These are phyloP conservation scores for Hypoxylon subgilvum DNA, from an alignment of 495 filamentous ascomycete genomes.

Conservation along the genomic window DNA sequence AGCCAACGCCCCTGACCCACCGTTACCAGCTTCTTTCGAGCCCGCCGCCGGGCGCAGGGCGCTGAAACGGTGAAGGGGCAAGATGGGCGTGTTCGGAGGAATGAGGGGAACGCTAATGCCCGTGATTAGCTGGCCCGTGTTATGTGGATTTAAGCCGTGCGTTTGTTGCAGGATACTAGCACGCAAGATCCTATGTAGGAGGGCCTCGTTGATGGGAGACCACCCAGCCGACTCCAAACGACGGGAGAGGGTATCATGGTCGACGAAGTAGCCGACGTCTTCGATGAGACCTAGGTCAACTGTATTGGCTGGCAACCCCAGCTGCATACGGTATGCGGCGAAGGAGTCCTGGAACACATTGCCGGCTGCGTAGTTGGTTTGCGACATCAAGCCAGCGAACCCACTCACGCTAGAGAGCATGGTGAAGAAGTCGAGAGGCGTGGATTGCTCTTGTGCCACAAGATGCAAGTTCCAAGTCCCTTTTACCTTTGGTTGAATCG, in stretches of 20 bases:
- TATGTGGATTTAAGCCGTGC: neutral
- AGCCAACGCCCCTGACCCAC: no score
- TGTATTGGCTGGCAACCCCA: conserved; percentile 19
- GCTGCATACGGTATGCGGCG: conserved; percentile 34
- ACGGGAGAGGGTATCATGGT: conserved; percentile 13
- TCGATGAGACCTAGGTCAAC: conserved; percentile 30
- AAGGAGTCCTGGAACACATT: conserved; percentile 48
- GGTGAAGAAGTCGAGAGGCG: conserved; percentile 42
- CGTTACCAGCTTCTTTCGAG: no score
- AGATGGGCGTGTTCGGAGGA: conserved; percentile 11
- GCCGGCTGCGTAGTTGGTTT: conserved; percentile 48
- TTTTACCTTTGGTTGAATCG: conserved; percentile 55
- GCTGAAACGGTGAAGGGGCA: no score
- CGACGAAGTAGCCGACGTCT: conserved; percentile 36
- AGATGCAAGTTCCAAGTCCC: conserved; percentile 45
- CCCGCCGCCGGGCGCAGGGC: no score
- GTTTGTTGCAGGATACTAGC: conserved; percentile 44
- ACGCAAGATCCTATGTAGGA: conserved; percentile 41
- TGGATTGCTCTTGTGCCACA: conserved; percentile 38
- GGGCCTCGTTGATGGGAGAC: conserved; percentile 42
- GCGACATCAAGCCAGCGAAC: conserved; percentile 38
- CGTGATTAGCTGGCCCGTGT: conserved; percentile 37
- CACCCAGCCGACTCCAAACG: conserved; percentile 35
- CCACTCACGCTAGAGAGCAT: conserved; percentile 40
- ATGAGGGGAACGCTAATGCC: conserved; percentile 31